These are phyloP conservation scores for Clarireedia monteithiana DNA, from an alignment of 2,329 filamentous ascomycete species.

Conservation along the genomic window DNA sequence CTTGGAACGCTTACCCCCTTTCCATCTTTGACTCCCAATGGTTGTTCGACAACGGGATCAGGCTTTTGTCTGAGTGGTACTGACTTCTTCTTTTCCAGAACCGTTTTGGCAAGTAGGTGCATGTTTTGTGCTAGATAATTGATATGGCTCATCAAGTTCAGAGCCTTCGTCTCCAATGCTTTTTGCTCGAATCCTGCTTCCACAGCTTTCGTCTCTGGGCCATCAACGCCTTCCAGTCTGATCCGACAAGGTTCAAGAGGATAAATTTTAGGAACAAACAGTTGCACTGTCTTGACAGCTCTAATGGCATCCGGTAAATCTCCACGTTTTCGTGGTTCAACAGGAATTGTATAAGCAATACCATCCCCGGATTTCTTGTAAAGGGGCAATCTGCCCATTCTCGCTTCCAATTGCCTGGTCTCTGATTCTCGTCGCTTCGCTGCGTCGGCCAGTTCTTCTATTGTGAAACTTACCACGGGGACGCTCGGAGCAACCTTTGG, in stretches of 20 bases:
- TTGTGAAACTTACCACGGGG: constrained; percentile 36
- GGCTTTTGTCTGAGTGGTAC: background rate
- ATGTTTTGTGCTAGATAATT: constrained; percentile 70
- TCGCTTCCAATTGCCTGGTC: constrained; percentile 64
- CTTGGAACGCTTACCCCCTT: constrained; percentile 18
- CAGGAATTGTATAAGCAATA: constrained; percentile 59
- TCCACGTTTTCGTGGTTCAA: constrained; percentile 54
- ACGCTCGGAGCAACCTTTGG: constrained; percentile 10
- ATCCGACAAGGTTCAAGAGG: constrained; percentile 61
- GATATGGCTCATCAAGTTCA: constrained; percentile 64
- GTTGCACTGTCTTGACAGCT: constrained; percentile 53
- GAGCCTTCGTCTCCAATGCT: constrained; percentile 44
- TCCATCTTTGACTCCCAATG: background rate
- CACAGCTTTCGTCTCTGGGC: constrained; percentile 51
- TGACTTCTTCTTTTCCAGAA: constrained; percentile 23
- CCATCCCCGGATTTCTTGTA: constrained; percentile 66
- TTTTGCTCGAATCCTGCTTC: constrained; percentile 58
- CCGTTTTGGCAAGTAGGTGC: constrained; percentile 54
- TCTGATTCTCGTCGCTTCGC: constrained; percentile 57
- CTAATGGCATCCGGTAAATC: constrained; percentile 56
- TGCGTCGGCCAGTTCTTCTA: constrained; percentile 54
- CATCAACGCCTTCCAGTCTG: constrained; percentile 55
- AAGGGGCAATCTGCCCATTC: constrained; percentile 58
- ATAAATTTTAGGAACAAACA: constrained; percentile 65
- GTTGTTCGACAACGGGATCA: constrained; percentile 2